Evolutionary conservation across 441 rosid species (phyloP), one percentile per base, ranked within the genome.

Genomic region (Adansonia rubrostipa): DNA sequence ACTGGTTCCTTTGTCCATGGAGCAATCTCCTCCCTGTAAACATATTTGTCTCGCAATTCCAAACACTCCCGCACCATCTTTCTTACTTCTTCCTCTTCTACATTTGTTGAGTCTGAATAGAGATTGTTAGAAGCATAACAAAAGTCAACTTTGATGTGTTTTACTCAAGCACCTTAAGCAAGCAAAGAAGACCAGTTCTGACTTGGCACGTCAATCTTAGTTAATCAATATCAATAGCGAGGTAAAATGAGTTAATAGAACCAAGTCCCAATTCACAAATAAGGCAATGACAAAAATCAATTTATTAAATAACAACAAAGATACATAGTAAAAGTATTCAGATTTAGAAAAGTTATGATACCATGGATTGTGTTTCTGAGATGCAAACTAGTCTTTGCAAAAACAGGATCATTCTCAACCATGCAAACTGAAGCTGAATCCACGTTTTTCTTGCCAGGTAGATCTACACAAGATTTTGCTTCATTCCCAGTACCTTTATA

Each of bases 1-100:
- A 80, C 79, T 60, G 85, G 74, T 65, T 71, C 85, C 81, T 85
- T 89, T 75, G 63, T 80, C 96, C 93, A 91, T 13, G 96, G 93
- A 67, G 92, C 88, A 76, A 82, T 81, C n/a, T 79, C 72, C 81
- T 91, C 96, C 69, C 83, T 87, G 78, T 71, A 91, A 61, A 91
- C 71, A 80, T 91, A 91, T 24, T 72, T 80, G 61, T 85, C 82
- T 53, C 93, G 87, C 89, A 90, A 73, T 78, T 86, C 89, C 88
- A 91, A 87, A 71, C 93, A 88, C 3, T 90, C 90, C 58, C 83
- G 83, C 75, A 89, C 40, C 87, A 89, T 79, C 80, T 77, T 88
- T 60, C 80, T 73, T 45, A 88, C 91, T 85, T 88, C 91, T 77
- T 88, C 86, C 78, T 88, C 89, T 81, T 88, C 89, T 53, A 72